Base-by-base conservation (phyloP, 176 grass and related monocot species). In the Lolium rigidum region DNA sequence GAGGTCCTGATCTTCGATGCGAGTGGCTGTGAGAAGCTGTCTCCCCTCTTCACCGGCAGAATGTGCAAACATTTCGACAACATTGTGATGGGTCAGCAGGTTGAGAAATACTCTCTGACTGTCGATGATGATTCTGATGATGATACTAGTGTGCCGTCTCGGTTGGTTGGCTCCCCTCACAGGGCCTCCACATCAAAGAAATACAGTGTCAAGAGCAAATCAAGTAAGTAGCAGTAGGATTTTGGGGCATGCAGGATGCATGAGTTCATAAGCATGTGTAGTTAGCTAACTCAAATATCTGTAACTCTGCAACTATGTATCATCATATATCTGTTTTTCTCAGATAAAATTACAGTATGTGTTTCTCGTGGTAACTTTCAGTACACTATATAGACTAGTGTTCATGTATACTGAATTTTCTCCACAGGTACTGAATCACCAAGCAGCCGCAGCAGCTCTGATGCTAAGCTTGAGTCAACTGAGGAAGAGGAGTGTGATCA, bases 1-100 rank as follows among this genome's bases (percentile, higher is more conserved):
- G 31, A 90, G 8, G 87, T 94, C n/a, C 1, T 65, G 10, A 87
- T 94, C 76, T 92, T 92, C 11, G 87, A 88, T 24, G 41, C 41
- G 4, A 83, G 31, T 64, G 90, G 90, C 9, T 92, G 78, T 13
- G 87, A 85, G 72, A 92, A 90, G 74, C 26, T 74, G 24, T 49
- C 47, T 63, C 55, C 78, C 4, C 1, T 64, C 12, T 57, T 90
- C 9, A 38, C 26, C 0, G 47, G 55, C 37, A 64, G 64, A 15
- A 39, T 81, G 39, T 2, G 3, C 70, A 78, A 24, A 25, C 25
- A 77, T 82, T 82, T 60, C 38, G 20, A 70, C 1, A 12, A 41
- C 20, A 71, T 16, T 5, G 60, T 7, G 5, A 69, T 7, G 15
- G 74, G 2, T 22, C 67, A 21, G 16, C 22, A 71, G 5, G 21